A percentile compares a stretch with the other conserved stretches of the same genome.
phyloP scores from a whole-genome alignment of 345 rosid species.

The Toxicodendron radicans region DNA sequence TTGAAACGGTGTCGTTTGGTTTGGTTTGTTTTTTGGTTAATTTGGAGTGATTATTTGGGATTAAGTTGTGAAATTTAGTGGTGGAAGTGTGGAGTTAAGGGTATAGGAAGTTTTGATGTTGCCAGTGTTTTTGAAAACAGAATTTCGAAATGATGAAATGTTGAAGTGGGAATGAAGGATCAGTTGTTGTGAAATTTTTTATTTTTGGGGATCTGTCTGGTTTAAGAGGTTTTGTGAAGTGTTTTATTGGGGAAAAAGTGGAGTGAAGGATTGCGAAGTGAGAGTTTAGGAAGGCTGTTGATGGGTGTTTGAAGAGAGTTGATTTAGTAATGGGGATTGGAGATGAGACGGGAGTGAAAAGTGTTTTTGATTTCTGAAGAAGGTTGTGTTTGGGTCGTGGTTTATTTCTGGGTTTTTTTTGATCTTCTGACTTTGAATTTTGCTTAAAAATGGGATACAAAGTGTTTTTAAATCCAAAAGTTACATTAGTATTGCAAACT shows the following conservation, averaged over 20 bases:
- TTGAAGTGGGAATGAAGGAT: neutral
- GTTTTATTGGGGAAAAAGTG: neutral
- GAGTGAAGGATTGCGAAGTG: neutral
- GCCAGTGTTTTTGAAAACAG: neutral
- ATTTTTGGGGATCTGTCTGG: constrained; percentile 3
- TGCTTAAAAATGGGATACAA: too few relatives aligned
- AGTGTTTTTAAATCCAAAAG: neutral
- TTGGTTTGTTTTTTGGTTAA: neutral
- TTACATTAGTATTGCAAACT: neutral
- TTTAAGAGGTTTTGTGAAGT: neutral
- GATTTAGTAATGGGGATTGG: neutral
- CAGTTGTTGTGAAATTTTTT: neutral
- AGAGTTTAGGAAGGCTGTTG: neutral
- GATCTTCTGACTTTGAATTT: too few relatives aligned
- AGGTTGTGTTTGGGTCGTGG: neutral
- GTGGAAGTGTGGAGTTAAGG: neutral
- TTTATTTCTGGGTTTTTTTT: too few relatives aligned
- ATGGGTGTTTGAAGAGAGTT: neutral
- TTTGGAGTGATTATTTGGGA: neutral
- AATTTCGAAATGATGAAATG: neutral
- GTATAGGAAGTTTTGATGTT: neutral
- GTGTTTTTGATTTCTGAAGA: neutral
- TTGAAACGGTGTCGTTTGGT: neutral
- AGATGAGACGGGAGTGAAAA: neutral
- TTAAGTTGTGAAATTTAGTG: neutral